Percentiles rank a stretch among this genome's conserved stretches.
Conservation (phyloP, 1,139 yeast species). For the Protomyces lactucae-debilis region DNA sequence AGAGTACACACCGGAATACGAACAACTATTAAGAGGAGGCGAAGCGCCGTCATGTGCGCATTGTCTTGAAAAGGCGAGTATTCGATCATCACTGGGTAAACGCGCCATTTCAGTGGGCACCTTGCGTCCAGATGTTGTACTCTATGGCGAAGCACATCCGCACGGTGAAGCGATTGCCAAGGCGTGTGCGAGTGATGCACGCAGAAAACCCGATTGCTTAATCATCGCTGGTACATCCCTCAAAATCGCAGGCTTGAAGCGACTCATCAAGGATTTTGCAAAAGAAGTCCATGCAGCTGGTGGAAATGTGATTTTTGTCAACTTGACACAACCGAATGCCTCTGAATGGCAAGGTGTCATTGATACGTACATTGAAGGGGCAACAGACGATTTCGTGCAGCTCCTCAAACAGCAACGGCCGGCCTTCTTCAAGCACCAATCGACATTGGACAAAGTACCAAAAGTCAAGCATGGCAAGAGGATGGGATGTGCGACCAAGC, state of each 20-base stretch:
- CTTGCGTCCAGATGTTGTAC: constrained; percentile 67
- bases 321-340: constrained; percentile 49
- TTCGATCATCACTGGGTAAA: constrained; percentile 57
- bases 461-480: neutral
- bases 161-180: constrained; percentile 60
- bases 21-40: constrained; percentile 48
- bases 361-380: constrained; percentile 70
- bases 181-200: constrained; percentile 54
- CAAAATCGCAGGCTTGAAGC: constrained; percentile 67
- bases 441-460: constrained; percentile 30
- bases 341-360: constrained; percentile 52
- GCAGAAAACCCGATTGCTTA: constrained; percentile 56
- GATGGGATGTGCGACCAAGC: neutral
- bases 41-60: constrained; percentile 59
- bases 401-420: constrained; percentile 42
- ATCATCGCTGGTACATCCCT: constrained; percentile 72
- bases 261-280: constrained; percentile 57
- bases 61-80: constrained; percentile 45
- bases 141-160: constrained; percentile 78
- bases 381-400: constrained; percentile 74
- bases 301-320: constrained; percentile 61
- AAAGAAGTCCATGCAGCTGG: constrained; percentile 53
- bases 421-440: constrained; percentile 54
- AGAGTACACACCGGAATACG: constrained; percentile 58
- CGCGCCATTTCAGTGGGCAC: constrained; percentile 59